Base-by-base conservation (phyloP, 139 green algal genomes). In the Micractinium sp. region DNA sequence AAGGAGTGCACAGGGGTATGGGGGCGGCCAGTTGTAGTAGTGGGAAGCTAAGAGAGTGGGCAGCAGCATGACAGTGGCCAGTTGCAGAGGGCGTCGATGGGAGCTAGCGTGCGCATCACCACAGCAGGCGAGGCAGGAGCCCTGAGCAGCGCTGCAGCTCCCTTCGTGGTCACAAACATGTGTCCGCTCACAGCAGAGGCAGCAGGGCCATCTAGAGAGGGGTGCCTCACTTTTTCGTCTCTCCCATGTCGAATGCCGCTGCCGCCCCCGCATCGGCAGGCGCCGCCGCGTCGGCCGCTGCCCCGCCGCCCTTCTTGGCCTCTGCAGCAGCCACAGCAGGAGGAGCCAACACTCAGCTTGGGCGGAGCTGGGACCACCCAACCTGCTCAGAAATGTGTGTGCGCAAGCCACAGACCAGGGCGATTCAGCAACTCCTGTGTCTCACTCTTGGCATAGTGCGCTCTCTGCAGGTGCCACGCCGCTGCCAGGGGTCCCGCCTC, bases 181-280 rank as follows among this genome's bases (percentile, higher is more conserved):
- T 31, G 33, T 53, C 14, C n/a, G n/a, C 33, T 18, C 0, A 0
- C 33, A 29, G 0, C 74, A 47, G 1, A 36, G 9, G 23, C 13
- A 25, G 7, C 73, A 79, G 73, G 15, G 15, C 25, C 25, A 36
- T 79, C 5, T 16, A 38, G 15, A 79, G n/a, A 23, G 31, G 73
- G 73, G 0, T 25, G 13, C 9, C 61, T 60, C 87, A 90, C 87
- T 85, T 20, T 41, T 86, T 90, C 0, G 76, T 85, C 9, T 66
- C 63, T 2, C 36, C 53, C 63, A 81, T 69, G 78, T 90, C 63
- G 53, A 90, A 90, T n/a, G 74, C 33, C 2, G 86, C 86, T 5
- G 75, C 76, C 12, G 31, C n/a, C 9, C 36, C 67, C 0, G 18
- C 83, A 80, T 67, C 63, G 38, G 66, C 78, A 39, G 77, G 14